These are phyloP conservation scores for Cladosporium oxysporum DNA, from an alignment of 2,329 filamentous ascomycete species.

Conservation along the genomic window DNA sequence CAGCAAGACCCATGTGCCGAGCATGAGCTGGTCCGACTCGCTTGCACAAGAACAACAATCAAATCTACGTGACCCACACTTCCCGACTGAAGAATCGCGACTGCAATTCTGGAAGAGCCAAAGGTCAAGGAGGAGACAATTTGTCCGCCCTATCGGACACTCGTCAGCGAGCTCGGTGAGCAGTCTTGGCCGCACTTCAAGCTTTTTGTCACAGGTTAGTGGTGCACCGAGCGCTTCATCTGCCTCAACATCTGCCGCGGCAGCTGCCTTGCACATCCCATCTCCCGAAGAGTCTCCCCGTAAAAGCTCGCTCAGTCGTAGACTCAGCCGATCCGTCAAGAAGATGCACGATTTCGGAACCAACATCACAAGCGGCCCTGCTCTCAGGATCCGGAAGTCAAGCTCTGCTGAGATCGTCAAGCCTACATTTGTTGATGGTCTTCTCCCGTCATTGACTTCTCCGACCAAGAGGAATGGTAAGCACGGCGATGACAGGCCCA, in stretches of 20 bases:
- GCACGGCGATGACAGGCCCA: conserved; percentile 30
- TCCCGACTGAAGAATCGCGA: conserved; percentile 19
- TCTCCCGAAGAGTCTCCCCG: conserved; percentile 6
- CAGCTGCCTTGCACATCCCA: background rate
- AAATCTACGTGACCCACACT: conserved; percentile 8
- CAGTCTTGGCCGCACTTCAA: conserved; percentile 8
- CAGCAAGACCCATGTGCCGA: conserved; percentile 5
- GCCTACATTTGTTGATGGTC: background rate
- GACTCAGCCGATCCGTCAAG: conserved; percentile 18
- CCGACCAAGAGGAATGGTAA: conserved; percentile 35
- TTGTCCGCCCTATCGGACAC: conserved; percentile 10
- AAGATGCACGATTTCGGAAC: conserved; percentile 20
- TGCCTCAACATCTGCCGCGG: background rate
- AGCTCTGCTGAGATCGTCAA: conserved; percentile 7
- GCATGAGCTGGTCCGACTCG: conserved; percentile 13
- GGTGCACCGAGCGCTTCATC: background rate
- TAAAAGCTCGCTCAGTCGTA: conserved; percentile 16
- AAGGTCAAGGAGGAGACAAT: conserved; percentile 14
- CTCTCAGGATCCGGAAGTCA: conserved; percentile 12
- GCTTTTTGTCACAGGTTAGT: conserved; percentile 12
- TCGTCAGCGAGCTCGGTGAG: conserved; percentile 4
- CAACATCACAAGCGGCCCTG: conserved; percentile 13
- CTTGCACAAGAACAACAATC: background rate
- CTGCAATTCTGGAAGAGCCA: conserved; percentile 18
- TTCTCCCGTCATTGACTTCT: conserved; percentile 27